Evolutionary conservation across 108 stramenopile species (phyloP), one percentile per base, ranked within the genome.

Genomic region (Nitzschia inconspicua): DNA sequence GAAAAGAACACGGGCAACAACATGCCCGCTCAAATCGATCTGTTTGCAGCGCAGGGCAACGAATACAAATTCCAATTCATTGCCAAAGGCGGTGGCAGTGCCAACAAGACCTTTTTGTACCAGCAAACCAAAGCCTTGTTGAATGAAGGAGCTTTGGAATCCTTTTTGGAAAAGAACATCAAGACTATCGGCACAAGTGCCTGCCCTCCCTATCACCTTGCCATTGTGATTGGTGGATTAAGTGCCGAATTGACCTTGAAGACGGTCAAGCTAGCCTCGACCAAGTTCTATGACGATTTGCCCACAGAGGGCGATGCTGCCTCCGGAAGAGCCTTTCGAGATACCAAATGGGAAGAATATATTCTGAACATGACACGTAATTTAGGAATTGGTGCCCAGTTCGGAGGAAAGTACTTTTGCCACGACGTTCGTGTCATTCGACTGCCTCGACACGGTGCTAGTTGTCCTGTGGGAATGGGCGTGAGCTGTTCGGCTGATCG

Each of bases 331-430:
- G 97, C 97, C 14, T 97, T 96, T 70, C 89, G 97, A 13, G 97
- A 97, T 65, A 26, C 85, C 7, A 82, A 78, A 44, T 90, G 91
- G 93, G 97, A 97, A 65, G 63, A 83, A 25, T 75, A 93, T 60
- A 85, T 97, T 47, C 57, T 96, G 34, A 72, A 94, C 44, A 87
- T 97, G 72, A 93, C 92, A 27, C 90, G 84, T 10, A 83, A 90
- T 14, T 63, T 96, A 36, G 97, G 97, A 29, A 95, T 98, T 63
- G 97, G 97, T 41, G 97, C 97, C 3, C 95, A 94, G 72, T 93
- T 96, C 64, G 97, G 95, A 35, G 97, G 97, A 13, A 98, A 98
- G 65, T 96, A 98, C 85, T 98, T 98, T 70, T 95, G 94, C 74
- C 97, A 96, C 63, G 97, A 98, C 72, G 93, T 96, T 23, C 85